Evolutionary conservation across 139 green algal genomes (phyloP).

Genomic region (Yamagishiella unicocca): DNA sequence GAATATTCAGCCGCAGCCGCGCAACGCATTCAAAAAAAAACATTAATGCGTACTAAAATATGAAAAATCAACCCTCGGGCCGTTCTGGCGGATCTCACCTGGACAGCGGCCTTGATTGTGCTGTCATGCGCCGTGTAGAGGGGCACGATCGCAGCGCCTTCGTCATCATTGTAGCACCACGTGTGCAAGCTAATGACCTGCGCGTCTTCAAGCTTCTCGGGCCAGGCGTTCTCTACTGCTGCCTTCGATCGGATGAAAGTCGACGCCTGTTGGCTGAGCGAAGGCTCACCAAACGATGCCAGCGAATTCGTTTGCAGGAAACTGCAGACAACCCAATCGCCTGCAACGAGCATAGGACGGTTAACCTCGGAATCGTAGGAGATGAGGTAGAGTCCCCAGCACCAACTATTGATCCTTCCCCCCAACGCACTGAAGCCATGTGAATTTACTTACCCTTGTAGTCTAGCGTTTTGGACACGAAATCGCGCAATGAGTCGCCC

Average conservation of each 20-base stretch:
- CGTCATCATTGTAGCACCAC: background rate
- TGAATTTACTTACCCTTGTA: conserved; percentile 23
- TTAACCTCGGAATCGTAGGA: too few relatives aligned
- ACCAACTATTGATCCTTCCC: too few relatives aligned
- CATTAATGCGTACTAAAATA: too few relatives aligned
- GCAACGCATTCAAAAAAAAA: too few relatives aligned
- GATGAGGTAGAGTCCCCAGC: too few relatives aligned
- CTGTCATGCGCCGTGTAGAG: background rate
- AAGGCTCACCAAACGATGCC: background rate
- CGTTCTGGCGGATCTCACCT: background rate
- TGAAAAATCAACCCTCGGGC: background rate
- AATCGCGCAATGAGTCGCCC: background rate
- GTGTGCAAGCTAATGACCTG: background rate
- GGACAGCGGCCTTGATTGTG: background rate
- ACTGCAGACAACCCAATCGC: background rate
- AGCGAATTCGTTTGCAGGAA: background rate
- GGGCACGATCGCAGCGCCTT: background rate
- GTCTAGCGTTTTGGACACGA: conserved; percentile 1
- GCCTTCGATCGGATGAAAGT: conserved; percentile 1
- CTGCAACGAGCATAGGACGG: background rate
- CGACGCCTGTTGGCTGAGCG: background rate
- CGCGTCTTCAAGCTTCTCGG: background rate
- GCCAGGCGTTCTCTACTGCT: background rate
- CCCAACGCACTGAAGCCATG: too few relatives aligned
- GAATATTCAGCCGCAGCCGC: too few relatives aligned